Conservation (phyloP, 164 flowering plant species). For the Umbilicus rupestris region DNA sequence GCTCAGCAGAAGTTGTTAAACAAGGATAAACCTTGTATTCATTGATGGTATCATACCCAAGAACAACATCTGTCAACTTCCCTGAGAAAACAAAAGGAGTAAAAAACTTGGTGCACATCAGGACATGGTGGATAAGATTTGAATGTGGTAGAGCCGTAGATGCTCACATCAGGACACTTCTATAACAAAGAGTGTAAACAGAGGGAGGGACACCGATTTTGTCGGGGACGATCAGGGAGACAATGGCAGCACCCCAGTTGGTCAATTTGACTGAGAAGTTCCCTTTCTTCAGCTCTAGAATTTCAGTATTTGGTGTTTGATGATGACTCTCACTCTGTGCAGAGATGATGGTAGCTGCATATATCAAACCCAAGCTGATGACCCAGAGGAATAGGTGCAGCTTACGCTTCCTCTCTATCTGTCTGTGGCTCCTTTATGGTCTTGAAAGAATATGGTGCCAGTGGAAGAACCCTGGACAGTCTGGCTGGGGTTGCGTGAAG, state of each 20-base stretch:
- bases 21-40: conserved; percentile 43
- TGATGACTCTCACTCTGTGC: neutral
- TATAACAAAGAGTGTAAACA: neutral
- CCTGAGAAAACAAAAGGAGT: conserved; percentile 25
- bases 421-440: neutral
- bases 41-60: conserved; percentile 49
- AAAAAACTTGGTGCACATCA: neutral
- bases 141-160: neutral
- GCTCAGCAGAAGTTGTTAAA: neutral
- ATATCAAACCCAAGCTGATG: neutral
- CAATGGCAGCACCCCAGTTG: conserved; percentile 65
- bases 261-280: conserved; percentile 52
- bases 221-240: conserved; percentile 64
- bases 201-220: conserved; percentile 33
- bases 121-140: neutral
- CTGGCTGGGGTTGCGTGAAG: no score
- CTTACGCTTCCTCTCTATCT: neutral
- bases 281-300: conserved; percentile 52
- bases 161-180: neutral
- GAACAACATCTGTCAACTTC: conserved; percentile 65
- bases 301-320: conserved; percentile 13
- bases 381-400: neutral
- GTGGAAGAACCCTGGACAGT: no score
- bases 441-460: no score
- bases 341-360: neutral